Base-by-base conservation (phyloP, 306 rosid species). In the Gleditsia sinensis region DNA sequence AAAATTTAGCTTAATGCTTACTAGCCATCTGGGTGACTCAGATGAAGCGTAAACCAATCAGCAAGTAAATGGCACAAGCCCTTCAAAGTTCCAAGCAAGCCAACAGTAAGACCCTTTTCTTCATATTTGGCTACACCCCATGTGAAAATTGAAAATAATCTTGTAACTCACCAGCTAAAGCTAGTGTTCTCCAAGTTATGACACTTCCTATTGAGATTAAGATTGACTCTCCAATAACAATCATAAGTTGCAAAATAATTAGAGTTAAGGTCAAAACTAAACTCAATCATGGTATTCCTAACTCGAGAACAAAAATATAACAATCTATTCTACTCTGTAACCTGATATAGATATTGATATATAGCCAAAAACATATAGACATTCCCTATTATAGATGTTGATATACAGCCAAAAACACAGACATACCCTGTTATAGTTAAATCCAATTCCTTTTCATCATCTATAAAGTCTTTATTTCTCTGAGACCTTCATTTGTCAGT, bases 11-110 rank as follows among this genome's bases (percentile, higher is more conserved):
- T 33, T 9, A 81, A 58, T 72, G 24, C 65, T 68, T 82, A 88
- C 96, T 82, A 88, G 85, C 98, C 96, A 92, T 87, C 95, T 88
- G 9, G 98, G 98, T 13, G 96, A 92, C 84, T 92, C 90, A 16
- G 91, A 90, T 84, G 78, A 88, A 88, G 67, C 83, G 75, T 67
- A 90, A 82, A 64, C 96, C 96, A 61, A 88, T 69, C 84, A 87
- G 80, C 84, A 86, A 79, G 62, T 33, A 71, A 74, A 85, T 13
- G 97, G 97, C 58, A 84, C 75, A 49, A 84, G 78, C 74, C 91
- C 97, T 91, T 78, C 81, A 83, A 54, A 76, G 36, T 69, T 67
- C 24, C 75, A 78, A 20, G 20, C 16, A 74, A 84, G 69, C 46
- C 75, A 12, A 25, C 0, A 27, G 36, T 82, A 12, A 73, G 74